A percentile compares a stretch with the other conserved stretches of the same genome.
Evolutionary conservation across 805 yeast genomes (phyloP).

Genomic region (Saccharomycopsis sp.): DNA sequence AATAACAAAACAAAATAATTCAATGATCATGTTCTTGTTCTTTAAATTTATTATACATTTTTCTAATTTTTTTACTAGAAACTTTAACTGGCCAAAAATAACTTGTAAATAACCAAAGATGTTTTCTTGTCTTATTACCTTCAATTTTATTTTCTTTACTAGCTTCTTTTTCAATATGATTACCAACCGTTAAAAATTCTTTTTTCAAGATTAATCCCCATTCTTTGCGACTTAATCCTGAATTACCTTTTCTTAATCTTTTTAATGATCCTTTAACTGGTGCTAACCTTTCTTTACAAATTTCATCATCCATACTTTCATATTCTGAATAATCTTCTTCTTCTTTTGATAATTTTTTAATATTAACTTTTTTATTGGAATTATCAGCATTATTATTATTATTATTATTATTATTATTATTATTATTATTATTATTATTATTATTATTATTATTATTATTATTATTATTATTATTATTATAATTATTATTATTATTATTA

Average conservation of each 20-base stretch:
- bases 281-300: slow-evolving; percentile 49
- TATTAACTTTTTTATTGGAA: slow-evolving; percentile 11
- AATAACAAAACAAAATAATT: too few relatives aligned
- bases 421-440: slow-evolving; percentile 13
- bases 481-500: neutral
- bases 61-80: slow-evolving; percentile 58
- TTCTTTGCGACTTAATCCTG: slow-evolving; percentile 63
- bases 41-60: slow-evolving; percentile 62
- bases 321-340: slow-evolving; percentile 33
- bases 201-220: slow-evolving; percentile 64
- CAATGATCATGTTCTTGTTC: slow-evolving; percentile 1
- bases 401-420: slow-evolving; percentile 8
- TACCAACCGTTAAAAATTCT: slow-evolving; percentile 66
- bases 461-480: neutral
- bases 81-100: slow-evolving; percentile 83
- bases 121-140: slow-evolving; percentile 39
- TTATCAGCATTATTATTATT: slow-evolving; percentile 13
- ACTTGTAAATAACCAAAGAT: slow-evolving; percentile 77
- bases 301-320: slow-evolving; percentile 68
- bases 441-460: neutral
- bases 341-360: slow-evolving; percentile 15
- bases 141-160: slow-evolving; percentile 21
- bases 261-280: slow-evolving; percentile 60
- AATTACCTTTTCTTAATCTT: slow-evolving; percentile 58
- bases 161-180: slow-evolving; percentile 43